These are phyloP conservation scores for Abrus precatorius DNA, from an alignment of 306 rosid species.

Conservation along the genomic window DNA sequence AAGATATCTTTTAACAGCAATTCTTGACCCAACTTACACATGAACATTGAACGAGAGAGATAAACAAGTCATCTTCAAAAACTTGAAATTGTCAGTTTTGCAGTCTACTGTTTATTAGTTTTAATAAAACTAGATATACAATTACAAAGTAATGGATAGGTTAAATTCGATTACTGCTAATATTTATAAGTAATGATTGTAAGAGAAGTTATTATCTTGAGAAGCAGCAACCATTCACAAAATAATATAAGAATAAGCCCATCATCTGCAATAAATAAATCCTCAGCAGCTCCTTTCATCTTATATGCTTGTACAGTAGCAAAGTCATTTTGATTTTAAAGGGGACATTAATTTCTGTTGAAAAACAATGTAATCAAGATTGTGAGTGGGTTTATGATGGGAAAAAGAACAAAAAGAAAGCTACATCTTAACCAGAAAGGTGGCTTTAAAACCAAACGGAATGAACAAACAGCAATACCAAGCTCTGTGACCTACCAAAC, in stretches of 20 bases:
- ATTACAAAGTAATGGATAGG: constrained; percentile 7
- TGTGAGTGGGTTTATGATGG: not conserved
- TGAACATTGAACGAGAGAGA: constrained; percentile 6
- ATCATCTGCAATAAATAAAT: constrained; percentile 6
- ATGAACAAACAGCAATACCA: constrained; percentile 20
- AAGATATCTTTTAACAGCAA: not conserved
- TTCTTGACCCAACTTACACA: constrained; percentile 22
- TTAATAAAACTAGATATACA: constrained; percentile 2
- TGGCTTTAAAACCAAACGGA: constrained; percentile 30
- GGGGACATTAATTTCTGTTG: not conserved
- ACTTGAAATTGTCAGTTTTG: constrained; percentile 20
- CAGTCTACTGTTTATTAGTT: not conserved
- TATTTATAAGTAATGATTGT: not conserved
- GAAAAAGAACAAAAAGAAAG: constrained; percentile 23
- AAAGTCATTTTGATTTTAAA: constrained; percentile 4
- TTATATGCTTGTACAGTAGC: constrained; percentile 8
- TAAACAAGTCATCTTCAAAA: not conserved
- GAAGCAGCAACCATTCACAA: constrained; percentile 15
- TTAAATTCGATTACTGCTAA: not conserved
- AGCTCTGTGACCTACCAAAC: constrained; percentile 11
- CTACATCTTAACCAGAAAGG: constrained; percentile 26
- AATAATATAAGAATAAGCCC: not conserved
- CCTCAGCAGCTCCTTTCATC: constrained; percentile 5
- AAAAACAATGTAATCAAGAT: constrained; percentile 18
- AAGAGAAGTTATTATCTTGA: constrained; percentile 7